phyloP scores from a whole-genome alignment of 2,329 filamentous ascomycete genomes.

The Stenocarpella maydis region DNA sequence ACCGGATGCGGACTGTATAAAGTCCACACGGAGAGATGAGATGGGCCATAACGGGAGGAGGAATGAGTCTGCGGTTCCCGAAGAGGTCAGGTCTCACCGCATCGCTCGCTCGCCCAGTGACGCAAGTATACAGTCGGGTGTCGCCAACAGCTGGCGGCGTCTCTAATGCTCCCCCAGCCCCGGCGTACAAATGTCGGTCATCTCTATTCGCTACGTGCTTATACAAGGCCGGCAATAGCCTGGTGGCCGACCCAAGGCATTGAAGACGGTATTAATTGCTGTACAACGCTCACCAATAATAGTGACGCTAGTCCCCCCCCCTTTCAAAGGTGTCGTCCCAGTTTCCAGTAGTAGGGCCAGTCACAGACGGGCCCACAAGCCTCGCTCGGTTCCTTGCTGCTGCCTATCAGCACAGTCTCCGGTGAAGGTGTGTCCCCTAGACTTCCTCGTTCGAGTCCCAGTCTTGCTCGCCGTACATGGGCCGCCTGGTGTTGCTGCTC shows the following conservation, averaged over 20 bases:
- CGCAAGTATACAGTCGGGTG: conserved; percentile 10
- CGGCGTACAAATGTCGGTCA: not conserved
- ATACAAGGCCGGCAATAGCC: conserved; percentile 17
- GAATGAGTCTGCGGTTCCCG: not conserved
- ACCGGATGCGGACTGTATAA: not conserved
- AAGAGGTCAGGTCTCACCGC: not conserved
- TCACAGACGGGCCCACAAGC: conserved; percentile 10
- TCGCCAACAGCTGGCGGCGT: not conserved
- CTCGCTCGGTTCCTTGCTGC: conserved; percentile 17
- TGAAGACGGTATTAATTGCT: conserved; percentile 24
- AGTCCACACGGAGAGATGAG: not conserved
- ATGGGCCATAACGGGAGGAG: not conserved
- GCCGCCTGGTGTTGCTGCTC: conserved; percentile 51
- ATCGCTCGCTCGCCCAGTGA: conserved; percentile 8
- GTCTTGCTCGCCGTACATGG: conserved; percentile 69
- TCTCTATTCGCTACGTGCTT: conserved; percentile 1
- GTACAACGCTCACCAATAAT: conserved; percentile 14
- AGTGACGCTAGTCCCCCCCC: conserved; percentile 13
- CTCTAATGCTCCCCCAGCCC: not conserved
- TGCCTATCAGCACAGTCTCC: conserved; percentile 5
- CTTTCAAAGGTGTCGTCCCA: not conserved
- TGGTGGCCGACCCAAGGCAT: conserved; percentile 10
- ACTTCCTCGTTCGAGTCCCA: conserved; percentile 71
- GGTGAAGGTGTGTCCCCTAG: conserved; percentile 39
- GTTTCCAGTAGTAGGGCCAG: conserved; percentile 7